phyloP scores from a whole-genome alignment of 345 rosid species.

The Adansonia digitata region DNA sequence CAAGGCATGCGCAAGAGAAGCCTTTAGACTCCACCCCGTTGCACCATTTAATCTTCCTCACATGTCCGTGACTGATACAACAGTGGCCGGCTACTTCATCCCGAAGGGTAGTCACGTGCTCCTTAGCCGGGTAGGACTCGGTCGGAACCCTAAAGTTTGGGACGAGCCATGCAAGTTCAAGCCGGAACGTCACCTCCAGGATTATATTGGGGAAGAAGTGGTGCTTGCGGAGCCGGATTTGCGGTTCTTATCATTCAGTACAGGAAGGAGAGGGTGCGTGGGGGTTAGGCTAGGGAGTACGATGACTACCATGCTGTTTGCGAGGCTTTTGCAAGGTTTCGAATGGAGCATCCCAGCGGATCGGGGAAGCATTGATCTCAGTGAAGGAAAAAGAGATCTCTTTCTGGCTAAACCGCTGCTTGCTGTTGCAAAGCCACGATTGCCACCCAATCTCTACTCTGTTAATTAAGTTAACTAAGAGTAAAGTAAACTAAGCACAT shows the following conservation, averaged over 20 bases:
- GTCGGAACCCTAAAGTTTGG: slow-evolving; percentile 29
- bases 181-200: slow-evolving; percentile 27
- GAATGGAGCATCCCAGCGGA: slow-evolving; percentile 18
- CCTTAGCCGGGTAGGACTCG: slow-evolving; percentile 24
- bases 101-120: slow-evolving; percentile 25
- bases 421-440: slow-evolving; percentile 20
- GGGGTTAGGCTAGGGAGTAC: slow-evolving; percentile 20
- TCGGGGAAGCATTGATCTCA: not conserved
- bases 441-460: slow-evolving; percentile 16
- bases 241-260: slow-evolving; percentile 25
- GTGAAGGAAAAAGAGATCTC: not conserved
- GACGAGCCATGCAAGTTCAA: slow-evolving; percentile 20
- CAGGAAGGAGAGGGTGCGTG: slow-evolving; percentile 30
- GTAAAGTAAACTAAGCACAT: too few relatives aligned
- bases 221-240: slow-evolving; percentile 12
- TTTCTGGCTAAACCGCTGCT: slow-evolving; percentile 15
- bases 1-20: slow-evolving; percentile 29
- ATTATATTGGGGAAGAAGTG: not conserved
- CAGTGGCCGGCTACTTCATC: slow-evolving; percentile 16
- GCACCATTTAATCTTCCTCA: slow-evolving; percentile 24
- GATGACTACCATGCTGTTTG: slow-evolving; percentile 28
- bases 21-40: slow-evolving; percentile 29
- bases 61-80: slow-evolving; percentile 6
- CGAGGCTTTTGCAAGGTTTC: slow-evolving; percentile 33
- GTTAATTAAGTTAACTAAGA: not conserved